A percentile compares a stretch with the other conserved stretches of the same genome.
Conservation (phyloP, 192 early-diverging fungal genomes). For the Phycomyces nitens region DNA sequence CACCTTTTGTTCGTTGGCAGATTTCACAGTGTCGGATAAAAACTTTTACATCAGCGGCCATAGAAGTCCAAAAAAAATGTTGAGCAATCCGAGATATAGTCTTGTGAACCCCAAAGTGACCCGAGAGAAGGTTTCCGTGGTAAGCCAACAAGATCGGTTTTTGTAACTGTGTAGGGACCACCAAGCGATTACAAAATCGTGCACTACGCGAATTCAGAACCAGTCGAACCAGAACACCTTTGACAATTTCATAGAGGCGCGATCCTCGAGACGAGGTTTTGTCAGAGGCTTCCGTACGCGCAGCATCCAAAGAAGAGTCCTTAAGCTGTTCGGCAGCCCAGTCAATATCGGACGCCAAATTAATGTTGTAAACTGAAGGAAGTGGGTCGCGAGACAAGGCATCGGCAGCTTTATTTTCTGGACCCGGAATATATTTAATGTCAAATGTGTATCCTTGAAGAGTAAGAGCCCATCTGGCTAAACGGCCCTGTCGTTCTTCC, state of each 20-base stretch:
- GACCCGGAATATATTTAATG: not conserved
- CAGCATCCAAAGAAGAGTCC: too few species aligned
- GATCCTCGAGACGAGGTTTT: too few species aligned
- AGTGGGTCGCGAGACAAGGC: not conserved
- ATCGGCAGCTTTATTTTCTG: not conserved
- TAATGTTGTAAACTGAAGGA: too few species aligned
- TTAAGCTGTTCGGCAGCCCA: too few species aligned
- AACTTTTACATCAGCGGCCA: too few species aligned
- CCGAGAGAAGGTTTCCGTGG: not conserved
- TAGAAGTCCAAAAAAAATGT: too few species aligned
- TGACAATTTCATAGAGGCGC: too few species aligned
- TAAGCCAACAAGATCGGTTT: not conserved
- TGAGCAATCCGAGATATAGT: not conserved
- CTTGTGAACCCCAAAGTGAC: not conserved
- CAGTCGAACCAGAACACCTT: too few species aligned
- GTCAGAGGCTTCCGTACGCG: too few species aligned
- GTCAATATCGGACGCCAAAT: too few species aligned
- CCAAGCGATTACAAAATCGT: not conserved
- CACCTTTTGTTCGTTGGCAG: not conserved
- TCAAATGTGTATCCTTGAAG: not conserved
- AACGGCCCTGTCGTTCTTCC: not conserved
- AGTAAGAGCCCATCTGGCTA: not conserved
- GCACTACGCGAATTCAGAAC: not conserved
- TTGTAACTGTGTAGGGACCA: not conserved
- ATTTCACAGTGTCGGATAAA: not conserved